Percentiles rank a stretch among this genome's conserved stretches.
Evolutionary conservation across 2,329 filamentous ascomycete genomes (phyloP).

Genomic region (Fusarium coicis): DNA sequence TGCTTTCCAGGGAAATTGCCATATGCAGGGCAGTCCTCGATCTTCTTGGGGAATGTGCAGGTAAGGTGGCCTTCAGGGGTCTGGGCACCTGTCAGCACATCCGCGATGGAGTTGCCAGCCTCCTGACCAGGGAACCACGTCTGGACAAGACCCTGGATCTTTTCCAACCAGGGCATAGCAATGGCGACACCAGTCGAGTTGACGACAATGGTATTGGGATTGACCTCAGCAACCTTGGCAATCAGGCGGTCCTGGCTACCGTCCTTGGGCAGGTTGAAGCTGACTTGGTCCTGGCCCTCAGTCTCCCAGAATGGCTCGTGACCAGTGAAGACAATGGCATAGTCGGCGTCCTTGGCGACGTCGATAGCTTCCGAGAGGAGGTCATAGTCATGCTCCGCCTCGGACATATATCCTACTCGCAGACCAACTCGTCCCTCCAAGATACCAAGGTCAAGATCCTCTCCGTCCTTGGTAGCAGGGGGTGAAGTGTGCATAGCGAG

Average conservation of each 20-base stretch:
- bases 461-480: constrained; percentile 34
- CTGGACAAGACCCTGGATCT: constrained; percentile 69
- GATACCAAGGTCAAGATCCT: constrained; percentile 48
- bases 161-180: constrained; percentile 66
- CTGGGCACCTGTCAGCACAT: constrained; percentile 71
- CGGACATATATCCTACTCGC: constrained; percentile 48
- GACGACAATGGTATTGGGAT: constrained; percentile 69
- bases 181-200: constrained; percentile 73
- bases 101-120: constrained; percentile 74
- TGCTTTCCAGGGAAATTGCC: constrained; percentile 67
- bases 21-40: constrained; percentile 73
- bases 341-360: constrained; percentile 67
- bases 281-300: constrained; percentile 76
- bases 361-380: constrained; percentile 62
- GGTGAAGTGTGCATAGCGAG: constrained; percentile 46
- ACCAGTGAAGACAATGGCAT: constrained; percentile 66
- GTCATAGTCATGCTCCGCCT: constrained; percentile 49
- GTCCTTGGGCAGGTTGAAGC: constrained; percentile 72
- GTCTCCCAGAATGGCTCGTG: constrained; percentile 62
- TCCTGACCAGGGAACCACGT: constrained; percentile 79
- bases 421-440: constrained; percentile 48
- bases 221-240: constrained; percentile 63
- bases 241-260: constrained; percentile 71
- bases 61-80: constrained; percentile 74
- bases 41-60: constrained; percentile 68